These are phyloP conservation scores for Ceriops decandra DNA, from an alignment of 345 rosid species.

Conservation along the genomic window DNA sequence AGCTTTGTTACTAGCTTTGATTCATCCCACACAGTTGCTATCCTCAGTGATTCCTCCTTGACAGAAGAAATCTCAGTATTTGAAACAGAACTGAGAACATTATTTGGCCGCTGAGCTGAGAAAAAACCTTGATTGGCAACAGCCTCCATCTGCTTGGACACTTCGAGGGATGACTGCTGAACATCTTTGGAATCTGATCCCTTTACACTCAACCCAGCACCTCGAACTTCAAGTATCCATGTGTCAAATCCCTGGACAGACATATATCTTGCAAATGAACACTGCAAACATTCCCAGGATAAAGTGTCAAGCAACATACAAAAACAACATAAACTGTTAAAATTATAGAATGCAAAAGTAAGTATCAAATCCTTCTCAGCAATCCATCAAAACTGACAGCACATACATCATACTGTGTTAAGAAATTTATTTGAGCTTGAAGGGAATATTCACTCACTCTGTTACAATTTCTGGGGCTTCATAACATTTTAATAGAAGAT, in stretches of 20 bases:
- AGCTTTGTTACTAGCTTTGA: constrained; percentile 55
- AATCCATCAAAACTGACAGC: background rate
- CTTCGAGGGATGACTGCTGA: constrained; percentile 44
- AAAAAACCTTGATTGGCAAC: constrained; percentile 45
- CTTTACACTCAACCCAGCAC: constrained; percentile 82
- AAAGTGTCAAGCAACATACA: constrained; percentile 3
- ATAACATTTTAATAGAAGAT: background rate
- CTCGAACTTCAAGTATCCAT: constrained; percentile 93
- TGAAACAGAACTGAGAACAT: constrained; percentile 21
- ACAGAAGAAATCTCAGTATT: constrained; percentile 36
- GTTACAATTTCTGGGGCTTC: background rate
- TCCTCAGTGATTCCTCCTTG: constrained; percentile 34
- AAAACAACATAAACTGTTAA: background rate
- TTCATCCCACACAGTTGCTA: constrained; percentile 67
- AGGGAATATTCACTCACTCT: background rate
- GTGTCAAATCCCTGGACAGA: constrained; percentile 90
- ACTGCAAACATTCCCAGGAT: constrained; percentile 39
- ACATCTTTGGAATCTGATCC: constrained; percentile 53
- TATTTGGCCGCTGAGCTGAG: constrained; percentile 22
- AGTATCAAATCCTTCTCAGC: background rate
- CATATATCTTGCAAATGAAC: constrained; percentile 87
- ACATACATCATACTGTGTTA: background rate
- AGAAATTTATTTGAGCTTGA: background rate
- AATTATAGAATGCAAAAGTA: background rate
- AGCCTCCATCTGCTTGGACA: constrained; percentile 54